phyloP scores from a whole-genome alignment of 495 filamentous ascomycete genomes.

The Umbilicaria muhlenbergii region DNA sequence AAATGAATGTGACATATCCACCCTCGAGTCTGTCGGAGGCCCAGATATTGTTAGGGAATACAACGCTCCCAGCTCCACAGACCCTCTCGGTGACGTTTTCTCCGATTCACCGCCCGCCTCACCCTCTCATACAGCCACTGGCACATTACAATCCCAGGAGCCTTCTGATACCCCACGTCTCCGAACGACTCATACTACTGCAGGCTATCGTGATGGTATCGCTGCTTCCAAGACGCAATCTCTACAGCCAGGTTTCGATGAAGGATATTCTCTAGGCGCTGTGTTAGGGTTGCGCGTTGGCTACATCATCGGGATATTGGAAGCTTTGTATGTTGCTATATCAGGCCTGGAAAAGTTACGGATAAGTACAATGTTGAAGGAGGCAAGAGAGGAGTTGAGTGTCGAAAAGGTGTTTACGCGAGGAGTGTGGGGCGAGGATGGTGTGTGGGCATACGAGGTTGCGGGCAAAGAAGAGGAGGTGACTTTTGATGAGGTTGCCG shows the following conservation, averaged over 20 bases:
- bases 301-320: slow-evolving; percentile 51
- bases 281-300: slow-evolving; percentile 58
- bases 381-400: slow-evolving; percentile 44
- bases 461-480: slow-evolving; percentile 13
- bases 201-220: slow-evolving; percentile 87
- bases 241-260: slow-evolving; percentile 78
- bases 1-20: too few relatives aligned
- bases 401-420: slow-evolving; percentile 46
- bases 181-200: slow-evolving; percentile 55
- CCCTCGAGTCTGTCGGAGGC: too few relatives aligned
- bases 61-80: too few relatives aligned
- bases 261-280: slow-evolving; percentile 69
- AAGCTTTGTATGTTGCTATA: slow-evolving; percentile 35
- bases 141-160: slow-evolving; percentile 17
- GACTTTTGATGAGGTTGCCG: slow-evolving; percentile 12
- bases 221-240: slow-evolving; percentile 47
- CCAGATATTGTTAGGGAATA: too few relatives aligned
- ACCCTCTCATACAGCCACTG: not conserved
- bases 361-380: slow-evolving; percentile 26
- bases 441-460: slow-evolving; percentile 46
- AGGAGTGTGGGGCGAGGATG: slow-evolving; percentile 43
- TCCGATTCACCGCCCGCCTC: slow-evolving; percentile 10
- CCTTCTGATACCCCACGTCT: slow-evolving; percentile 63
- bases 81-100: slow-evolving; percentile 10
- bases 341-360: slow-evolving; percentile 16